phyloP scores from a whole-genome alignment of 2,329 filamentous ascomycete species.

The Aspergillus luchuensis region DNA sequence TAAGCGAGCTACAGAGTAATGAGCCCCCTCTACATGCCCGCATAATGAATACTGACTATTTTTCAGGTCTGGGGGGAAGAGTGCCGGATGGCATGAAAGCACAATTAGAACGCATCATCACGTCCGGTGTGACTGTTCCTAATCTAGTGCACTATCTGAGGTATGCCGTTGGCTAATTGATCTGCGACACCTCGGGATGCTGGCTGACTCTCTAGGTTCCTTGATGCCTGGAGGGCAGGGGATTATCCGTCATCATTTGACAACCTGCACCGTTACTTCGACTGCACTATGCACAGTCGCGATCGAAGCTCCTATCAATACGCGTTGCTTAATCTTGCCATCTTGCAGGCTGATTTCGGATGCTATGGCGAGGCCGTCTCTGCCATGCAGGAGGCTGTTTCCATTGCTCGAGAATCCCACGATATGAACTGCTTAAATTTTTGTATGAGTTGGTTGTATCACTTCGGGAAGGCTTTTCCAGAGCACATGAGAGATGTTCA shows the following conservation, averaged over 20 bases:
- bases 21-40: conserved; percentile 25
- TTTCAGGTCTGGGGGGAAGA: conserved; percentile 70
- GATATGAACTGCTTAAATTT: conserved; percentile 94
- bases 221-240: conserved; percentile 88
- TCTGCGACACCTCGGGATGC: conserved; percentile 16
- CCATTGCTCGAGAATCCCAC: conserved; percentile 89
- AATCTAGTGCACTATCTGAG: conserved; percentile 75
- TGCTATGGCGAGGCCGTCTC: conserved; percentile 87
- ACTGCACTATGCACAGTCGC: conserved; percentile 86
- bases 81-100: conserved; percentile 72
- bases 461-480: conserved; percentile 85
- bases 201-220: conserved; percentile 60
- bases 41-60: neutral
- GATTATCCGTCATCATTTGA: conserved; percentile 91
- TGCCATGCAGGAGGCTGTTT: conserved; percentile 91
- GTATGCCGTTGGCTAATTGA: conserved; percentile 42
- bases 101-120: conserved; percentile 70
- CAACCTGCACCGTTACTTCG: conserved; percentile 89
- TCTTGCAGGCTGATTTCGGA: conserved; percentile 92
- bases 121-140: conserved; percentile 67
- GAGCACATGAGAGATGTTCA: conserved; percentile 70
- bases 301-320: conserved; percentile 92
- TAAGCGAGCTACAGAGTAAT: conserved; percentile 80
- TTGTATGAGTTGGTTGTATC: conserved; percentile 91
- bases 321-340: conserved; percentile 87